These are phyloP conservation scores for Hypsizygus marmoreus DNA, from an alignment of 768 basidiomycete genomes.

Conservation along the genomic window DNA sequence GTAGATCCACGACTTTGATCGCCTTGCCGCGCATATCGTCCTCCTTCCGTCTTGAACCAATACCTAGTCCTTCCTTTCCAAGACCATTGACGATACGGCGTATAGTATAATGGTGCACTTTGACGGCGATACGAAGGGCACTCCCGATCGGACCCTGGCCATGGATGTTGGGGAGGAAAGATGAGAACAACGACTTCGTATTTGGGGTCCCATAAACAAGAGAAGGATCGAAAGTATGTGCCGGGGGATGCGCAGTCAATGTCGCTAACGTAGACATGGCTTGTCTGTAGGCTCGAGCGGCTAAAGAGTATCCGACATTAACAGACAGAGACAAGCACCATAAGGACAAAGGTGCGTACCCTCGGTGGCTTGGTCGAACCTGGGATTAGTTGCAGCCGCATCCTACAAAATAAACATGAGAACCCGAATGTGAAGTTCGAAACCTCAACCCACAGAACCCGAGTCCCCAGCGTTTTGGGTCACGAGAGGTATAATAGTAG, in stretches of 20 bases:
- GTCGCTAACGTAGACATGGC: conserved; percentile 68
- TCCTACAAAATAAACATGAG: conserved; percentile 4
- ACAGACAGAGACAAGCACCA: neutral
- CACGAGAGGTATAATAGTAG: too few relatives aligned
- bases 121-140: conserved; percentile 64
- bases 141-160: conserved; percentile 78
- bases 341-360: conserved; percentile 33
- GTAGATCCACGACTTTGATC: conserved; percentile 78
- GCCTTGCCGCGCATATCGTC: conserved; percentile 73
- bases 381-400: conserved; percentile 26
- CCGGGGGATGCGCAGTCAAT: conserved; percentile 60
- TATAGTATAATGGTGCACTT: conserved; percentile 62
- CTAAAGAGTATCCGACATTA: conserved; percentile 36
- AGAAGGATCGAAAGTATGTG: conserved; percentile 56
- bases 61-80: conserved; percentile 39
- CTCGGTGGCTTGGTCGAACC: conserved; percentile 50
- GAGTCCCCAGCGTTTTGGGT: too few relatives aligned
- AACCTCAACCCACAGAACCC: too few relatives aligned
- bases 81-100: conserved; percentile 41
- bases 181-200: conserved; percentile 58
- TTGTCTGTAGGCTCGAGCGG: conserved; percentile 74
- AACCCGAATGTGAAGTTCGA: too few relatives aligned
- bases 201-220: conserved; percentile 42
- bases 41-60: conserved; percentile 53
- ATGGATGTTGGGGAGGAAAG: conserved; percentile 70